Conservation (phyloP, 768 basidiomycete genomes). For the Calocera cornea region DNA sequence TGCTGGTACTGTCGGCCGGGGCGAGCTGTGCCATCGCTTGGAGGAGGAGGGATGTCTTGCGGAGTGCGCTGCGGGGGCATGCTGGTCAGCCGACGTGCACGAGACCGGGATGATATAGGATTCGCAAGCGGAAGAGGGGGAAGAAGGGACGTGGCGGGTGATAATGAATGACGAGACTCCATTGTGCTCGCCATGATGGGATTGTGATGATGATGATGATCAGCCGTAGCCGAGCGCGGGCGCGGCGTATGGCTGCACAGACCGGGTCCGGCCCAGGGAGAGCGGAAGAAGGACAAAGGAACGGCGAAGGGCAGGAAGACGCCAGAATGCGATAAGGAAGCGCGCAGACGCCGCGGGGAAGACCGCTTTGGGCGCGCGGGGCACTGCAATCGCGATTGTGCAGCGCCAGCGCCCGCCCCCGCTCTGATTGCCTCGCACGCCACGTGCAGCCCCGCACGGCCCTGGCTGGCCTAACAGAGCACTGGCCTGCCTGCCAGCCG, state of each 20-base stretch:
- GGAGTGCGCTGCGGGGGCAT: slow-evolving; percentile 44
- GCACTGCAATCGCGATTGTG: too few relatives aligned
- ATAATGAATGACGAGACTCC: neutral
- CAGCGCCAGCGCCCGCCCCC: too few relatives aligned
- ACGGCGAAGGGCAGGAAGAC: too few relatives aligned
- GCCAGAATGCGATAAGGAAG: neutral
- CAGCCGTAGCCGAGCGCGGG: neutral
- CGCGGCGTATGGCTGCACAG: neutral
- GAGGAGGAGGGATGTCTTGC: slow-evolving; percentile 80
- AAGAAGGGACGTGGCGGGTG: neutral
- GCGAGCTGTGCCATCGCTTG: slow-evolving; percentile 50
- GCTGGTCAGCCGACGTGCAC: slow-evolving; percentile 4
- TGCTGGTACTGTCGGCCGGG: slow-evolving; percentile 17
- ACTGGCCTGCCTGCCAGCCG: too few relatives aligned
- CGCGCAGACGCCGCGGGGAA: neutral
- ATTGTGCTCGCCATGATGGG: neutral
- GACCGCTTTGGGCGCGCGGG: too few relatives aligned
- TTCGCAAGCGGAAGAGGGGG: neutral
- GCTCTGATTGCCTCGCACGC: too few relatives aligned
- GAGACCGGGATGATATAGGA: neutral
- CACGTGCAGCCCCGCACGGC: too few relatives aligned
- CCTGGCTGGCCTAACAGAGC: too few relatives aligned
- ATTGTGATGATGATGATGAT: slow-evolving; percentile 6
- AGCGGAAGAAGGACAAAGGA: too few relatives aligned
- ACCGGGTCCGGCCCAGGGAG: neutral